Evolutionary conservation across 176 grass and related monocot genomes (phyloP).

Genomic region (Ananas comosus): DNA sequence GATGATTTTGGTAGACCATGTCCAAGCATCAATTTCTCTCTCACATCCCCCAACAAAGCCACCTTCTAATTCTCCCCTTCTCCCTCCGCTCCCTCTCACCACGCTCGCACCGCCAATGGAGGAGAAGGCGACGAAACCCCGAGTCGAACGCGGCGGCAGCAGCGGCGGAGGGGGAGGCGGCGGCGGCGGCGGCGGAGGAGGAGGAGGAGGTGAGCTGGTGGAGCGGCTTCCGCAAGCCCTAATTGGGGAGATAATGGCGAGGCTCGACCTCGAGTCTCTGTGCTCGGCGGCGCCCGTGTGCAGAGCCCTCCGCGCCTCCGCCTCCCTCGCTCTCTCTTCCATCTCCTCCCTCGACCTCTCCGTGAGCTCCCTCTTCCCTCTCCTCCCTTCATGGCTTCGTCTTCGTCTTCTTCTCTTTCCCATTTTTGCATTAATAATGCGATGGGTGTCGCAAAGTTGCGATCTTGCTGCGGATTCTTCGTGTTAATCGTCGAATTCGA

Average conservation of each 20-base stretch:
- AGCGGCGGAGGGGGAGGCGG: conserved; percentile 1
- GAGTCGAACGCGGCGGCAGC: background rate
- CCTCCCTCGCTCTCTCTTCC: conserved; percentile 20
- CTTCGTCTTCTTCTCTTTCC: background rate
- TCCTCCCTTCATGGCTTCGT: background rate
- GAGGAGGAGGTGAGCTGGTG: conserved; percentile 12
- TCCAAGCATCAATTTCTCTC: too few relatives aligned
- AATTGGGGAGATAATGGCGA: conserved; percentile 55
- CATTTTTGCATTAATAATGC: too few relatives aligned
- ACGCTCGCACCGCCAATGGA: too few relatives aligned
- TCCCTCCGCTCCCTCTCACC: too few relatives aligned
- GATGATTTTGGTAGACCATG: too few relatives aligned
- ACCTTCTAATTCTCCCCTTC: too few relatives aligned
- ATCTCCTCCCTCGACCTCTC: conserved; percentile 40
- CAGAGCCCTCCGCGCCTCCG: conserved; percentile 41
- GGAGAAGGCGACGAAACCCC: background rate
- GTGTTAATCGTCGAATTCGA: background rate
- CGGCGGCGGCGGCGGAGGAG: conserved; percentile 8
- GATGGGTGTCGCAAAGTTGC: background rate
- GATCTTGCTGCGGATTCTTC: background rate
- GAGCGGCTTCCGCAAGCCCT: conserved; percentile 59
- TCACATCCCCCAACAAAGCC: too few relatives aligned
- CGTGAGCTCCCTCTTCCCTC: conserved; percentile 6
- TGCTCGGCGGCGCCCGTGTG: conserved; percentile 75
- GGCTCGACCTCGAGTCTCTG: conserved; percentile 61